These are phyloP conservation scores for Irineochytrium annulatum DNA, from an alignment of 192 early-diverging fungal genomes.

Conservation along the genomic window DNA sequence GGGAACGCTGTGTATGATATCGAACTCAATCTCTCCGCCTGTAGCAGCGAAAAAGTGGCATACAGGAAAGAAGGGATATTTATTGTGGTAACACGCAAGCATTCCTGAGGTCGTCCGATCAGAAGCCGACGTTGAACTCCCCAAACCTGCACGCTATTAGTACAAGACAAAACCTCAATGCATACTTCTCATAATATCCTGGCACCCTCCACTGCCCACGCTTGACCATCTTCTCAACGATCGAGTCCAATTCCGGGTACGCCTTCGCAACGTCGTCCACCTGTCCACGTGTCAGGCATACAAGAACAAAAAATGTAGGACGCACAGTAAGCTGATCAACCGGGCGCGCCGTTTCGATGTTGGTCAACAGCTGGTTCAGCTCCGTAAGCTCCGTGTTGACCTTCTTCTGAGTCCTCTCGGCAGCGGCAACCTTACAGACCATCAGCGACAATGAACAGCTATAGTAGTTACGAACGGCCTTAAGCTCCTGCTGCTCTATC, in stretches of 20 bases:
- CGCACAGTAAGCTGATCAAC: slow-evolving; percentile 88
- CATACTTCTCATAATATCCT: slow-evolving; percentile 90
- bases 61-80: no score
- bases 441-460: neutral
- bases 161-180: neutral
- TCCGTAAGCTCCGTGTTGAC: slow-evolving; percentile 82
- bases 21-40: no score
- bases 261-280: slow-evolving; percentile 91
- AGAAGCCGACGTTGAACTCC: slow-evolving; percentile 51
- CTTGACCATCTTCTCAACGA: slow-evolving; percentile 86
- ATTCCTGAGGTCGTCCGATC: slow-evolving; percentile 6
- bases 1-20: no score
- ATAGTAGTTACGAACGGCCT: slow-evolving; percentile 44
- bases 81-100: no score
- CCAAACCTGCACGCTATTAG: slow-evolving; percentile 32
- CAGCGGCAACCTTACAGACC: slow-evolving; percentile 62
- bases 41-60: no score
- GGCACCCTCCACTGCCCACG: slow-evolving; percentile 89
- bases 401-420: slow-evolving; percentile 79
- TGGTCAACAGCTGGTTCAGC: slow-evolving; percentile 80
- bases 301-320: slow-evolving; percentile 13
- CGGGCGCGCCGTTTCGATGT: slow-evolving; percentile 92
- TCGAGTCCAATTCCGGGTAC: slow-evolving; percentile 85
- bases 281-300: slow-evolving; percentile 35
- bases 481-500: slow-evolving; percentile 42